Evolutionary conservation across 2,329 filamentous ascomycete genomes (phyloP).

Genomic region (Hypoxylon sp.): DNA sequence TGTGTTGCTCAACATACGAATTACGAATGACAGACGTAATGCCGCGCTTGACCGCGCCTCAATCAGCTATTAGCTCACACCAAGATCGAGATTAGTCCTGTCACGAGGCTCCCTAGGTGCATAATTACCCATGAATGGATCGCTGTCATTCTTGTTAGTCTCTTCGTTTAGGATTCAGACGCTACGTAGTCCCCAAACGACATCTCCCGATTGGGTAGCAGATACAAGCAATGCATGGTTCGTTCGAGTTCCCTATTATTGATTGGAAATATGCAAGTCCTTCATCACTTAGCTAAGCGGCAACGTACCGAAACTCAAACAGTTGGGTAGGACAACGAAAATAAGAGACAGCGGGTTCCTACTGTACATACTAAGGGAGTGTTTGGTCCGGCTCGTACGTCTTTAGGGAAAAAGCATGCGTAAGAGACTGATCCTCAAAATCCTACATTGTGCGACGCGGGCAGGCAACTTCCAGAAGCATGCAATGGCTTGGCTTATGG

Average conservation of each 20-base stretch:
- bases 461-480: slow-evolving; percentile 10
- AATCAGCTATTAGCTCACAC: slow-evolving; percentile 17
- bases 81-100: slow-evolving; percentile 38
- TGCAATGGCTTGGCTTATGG: slow-evolving; percentile 17
- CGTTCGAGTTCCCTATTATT: background rate
- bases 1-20: slow-evolving; percentile 16
- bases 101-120: slow-evolving; percentile 26
- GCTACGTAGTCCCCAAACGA: slow-evolving; percentile 3
- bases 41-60: slow-evolving; percentile 27
- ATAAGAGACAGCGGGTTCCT: slow-evolving; percentile 3
- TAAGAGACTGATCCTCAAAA: slow-evolving; percentile 3
- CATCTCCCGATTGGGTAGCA: background rate
- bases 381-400: slow-evolving; percentile 29
- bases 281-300: background rate
- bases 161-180: background rate
- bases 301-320: slow-evolving; percentile 8
- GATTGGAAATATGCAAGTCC: background rate
- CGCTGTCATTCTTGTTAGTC: background rate
- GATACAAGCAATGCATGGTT: background rate
- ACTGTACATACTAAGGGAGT: slow-evolving; percentile 21
- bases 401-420: background rate
- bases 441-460: slow-evolving; percentile 19
- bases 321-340: slow-evolving; percentile 6
- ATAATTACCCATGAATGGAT: slow-evolving; percentile 11
- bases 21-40: slow-evolving; percentile 40